These are phyloP conservation scores for Solanum clarkiae DNA, from an alignment of 257 asterid species.

Conservation along the genomic window DNA sequence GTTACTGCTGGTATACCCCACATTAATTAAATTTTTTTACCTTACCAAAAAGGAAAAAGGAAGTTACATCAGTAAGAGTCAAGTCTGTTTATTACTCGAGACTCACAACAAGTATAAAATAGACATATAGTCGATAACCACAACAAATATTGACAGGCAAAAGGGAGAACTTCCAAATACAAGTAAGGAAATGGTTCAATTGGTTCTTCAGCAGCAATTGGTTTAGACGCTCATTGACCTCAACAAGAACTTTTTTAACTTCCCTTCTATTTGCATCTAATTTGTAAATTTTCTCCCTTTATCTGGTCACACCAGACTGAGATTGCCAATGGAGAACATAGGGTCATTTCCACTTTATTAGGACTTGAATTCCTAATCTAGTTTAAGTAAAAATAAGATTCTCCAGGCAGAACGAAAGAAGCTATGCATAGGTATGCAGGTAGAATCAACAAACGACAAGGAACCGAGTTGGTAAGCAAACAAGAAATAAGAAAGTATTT, in stretches of 20 bases:
- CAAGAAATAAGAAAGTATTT: not conserved
- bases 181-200: not conserved
- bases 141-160: not conserved
- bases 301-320: not conserved
- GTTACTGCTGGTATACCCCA: not conserved
- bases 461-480: not conserved
- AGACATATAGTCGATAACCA: not conserved
- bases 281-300: not conserved
- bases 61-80: not conserved
- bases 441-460: not conserved
- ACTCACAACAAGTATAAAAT: not conserved
- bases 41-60: not conserved
- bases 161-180: not conserved
- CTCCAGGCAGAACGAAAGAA: not conserved
- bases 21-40: not conserved
- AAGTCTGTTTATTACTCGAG: not conserved
- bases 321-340: not conserved
- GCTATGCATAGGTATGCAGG: not conserved
- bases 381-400: not conserved
- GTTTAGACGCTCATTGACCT: not conserved
- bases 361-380: not conserved
- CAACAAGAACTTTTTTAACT: not conserved
- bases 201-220: not conserved
- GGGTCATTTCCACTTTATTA: not conserved
- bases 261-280: not conserved